phyloP scores from a whole-genome alignment of 441 rosid species.

The Populus hybrid region DNA sequence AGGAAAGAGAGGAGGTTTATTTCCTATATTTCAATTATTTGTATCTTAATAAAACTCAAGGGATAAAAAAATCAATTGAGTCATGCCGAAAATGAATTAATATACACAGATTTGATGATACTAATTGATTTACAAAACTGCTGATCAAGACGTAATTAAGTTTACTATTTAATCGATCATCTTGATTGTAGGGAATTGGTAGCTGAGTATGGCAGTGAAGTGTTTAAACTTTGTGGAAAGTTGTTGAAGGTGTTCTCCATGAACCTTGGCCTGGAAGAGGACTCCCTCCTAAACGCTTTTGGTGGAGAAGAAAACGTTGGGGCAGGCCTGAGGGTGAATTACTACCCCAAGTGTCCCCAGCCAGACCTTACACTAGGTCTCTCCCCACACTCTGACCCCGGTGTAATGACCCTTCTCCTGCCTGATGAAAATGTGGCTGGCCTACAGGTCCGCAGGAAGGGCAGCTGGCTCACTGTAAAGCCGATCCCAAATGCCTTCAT shows the following conservation, averaged over 20 bases:
- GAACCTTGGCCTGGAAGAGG: constrained; percentile 59
- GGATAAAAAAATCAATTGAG: too few species aligned
- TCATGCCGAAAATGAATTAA: not conserved
- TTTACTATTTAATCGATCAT: not conserved
- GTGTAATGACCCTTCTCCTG: constrained; percentile 77
- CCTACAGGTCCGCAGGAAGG: constrained; percentile 56
- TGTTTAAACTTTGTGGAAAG: constrained; percentile 48
- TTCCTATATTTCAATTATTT: too few species aligned
- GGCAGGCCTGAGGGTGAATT: constrained; percentile 70
- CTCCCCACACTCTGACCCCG: constrained; percentile 87
- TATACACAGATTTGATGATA: not conserved
- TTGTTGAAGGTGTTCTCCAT: constrained; percentile 61
- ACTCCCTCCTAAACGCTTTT: constrained; percentile 53
- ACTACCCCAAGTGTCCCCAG: constrained; percentile 86
- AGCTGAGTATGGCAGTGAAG: constrained; percentile 60
- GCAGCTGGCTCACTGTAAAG: constrained; percentile 68
- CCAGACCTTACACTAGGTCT: constrained; percentile 85
- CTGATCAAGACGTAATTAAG: not conserved
- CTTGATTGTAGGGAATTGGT: constrained; percentile 51
- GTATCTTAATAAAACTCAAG: not conserved
- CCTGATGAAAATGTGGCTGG: constrained; percentile 72
- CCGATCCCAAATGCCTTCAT: constrained; percentile 70
- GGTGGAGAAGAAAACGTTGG: constrained; percentile 66
- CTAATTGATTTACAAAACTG: not conserved
- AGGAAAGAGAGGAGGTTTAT: not conserved